phyloP scores from a whole-genome alignment of 257 asterid genomes.

The Rehmannia glutinosa region DNA sequence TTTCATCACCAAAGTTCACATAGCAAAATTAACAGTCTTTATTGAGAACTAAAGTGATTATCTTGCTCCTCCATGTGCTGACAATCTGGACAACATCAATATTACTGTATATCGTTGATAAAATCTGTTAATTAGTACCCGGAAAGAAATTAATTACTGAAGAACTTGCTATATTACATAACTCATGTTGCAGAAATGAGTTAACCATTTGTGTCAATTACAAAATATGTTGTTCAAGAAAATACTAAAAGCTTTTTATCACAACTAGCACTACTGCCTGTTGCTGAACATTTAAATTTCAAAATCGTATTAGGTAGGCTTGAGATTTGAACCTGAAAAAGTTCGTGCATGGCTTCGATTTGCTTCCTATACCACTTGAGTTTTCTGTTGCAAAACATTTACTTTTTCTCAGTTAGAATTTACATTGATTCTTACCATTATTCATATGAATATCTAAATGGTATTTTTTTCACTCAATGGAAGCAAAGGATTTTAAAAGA shows the following conservation, averaged over 20 bases:
- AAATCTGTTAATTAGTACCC: neutral
- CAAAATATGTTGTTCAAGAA: slow-evolving; percentile 1
- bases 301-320: slow-evolving; percentile 41
- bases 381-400: slow-evolving; percentile 88
- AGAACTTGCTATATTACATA: slow-evolving; percentile 7
- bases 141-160: neutral
- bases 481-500: neutral
- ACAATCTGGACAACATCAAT: slow-evolving; percentile 11
- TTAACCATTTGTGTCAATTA: neutral
- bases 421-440: slow-evolving; percentile 28
- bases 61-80: slow-evolving; percentile 6
- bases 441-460: slow-evolving; percentile 8
- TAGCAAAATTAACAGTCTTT: neutral
- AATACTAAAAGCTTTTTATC: slow-evolving; percentile 11
- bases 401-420: slow-evolving; percentile 61
- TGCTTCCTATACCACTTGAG: slow-evolving; percentile 98
- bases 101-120: neutral
- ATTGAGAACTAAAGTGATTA: neutral
- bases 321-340: slow-evolving; percentile 95
- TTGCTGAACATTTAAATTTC: slow-evolving; percentile 17
- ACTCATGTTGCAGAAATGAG: slow-evolving; percentile 1
- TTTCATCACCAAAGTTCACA: no score
- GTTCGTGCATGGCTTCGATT: slow-evolving; percentile 99
- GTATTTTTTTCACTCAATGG: neutral
- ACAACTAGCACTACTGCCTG: slow-evolving; percentile 8